Conservation (phyloP, 1,139 yeast genomes). For the Suhomyces bribrorum region DNA sequence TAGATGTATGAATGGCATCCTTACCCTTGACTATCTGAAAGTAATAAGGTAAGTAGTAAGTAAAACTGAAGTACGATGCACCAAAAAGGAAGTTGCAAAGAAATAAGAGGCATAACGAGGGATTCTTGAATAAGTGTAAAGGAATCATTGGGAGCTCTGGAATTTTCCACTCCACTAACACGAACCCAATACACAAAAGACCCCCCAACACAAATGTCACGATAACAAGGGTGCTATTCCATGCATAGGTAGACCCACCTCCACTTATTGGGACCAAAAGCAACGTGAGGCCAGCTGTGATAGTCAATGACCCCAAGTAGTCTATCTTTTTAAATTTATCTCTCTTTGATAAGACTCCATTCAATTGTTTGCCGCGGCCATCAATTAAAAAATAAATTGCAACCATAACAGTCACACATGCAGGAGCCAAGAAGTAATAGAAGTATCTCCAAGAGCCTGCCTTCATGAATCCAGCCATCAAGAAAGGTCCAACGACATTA, state of each 20-base stretch:
- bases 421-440: slow-evolving; percentile 48
- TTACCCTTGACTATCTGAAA: slow-evolving; percentile 50
- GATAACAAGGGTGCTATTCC: slow-evolving; percentile 54
- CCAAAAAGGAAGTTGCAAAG: slow-evolving; percentile 52
- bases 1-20: slow-evolving; percentile 38
- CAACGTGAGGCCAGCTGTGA: slow-evolving; percentile 45
- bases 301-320: slow-evolving; percentile 48
- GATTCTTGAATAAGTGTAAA: slow-evolving; percentile 42
- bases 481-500: slow-evolving; percentile 55
- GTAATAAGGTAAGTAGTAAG: slow-evolving; percentile 52
- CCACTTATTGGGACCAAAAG: slow-evolving; percentile 53
- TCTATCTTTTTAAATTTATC: slow-evolving; percentile 48
- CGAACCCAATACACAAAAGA: slow-evolving; percentile 36
- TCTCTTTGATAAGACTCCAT: slow-evolving; percentile 25
- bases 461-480: slow-evolving; percentile 53
- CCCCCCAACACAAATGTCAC: slow-evolving; percentile 50
- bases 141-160: slow-evolving; percentile 60
- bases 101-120: slow-evolving; percentile 43
- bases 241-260: slow-evolving; percentile 51
- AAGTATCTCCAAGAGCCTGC: slow-evolving; percentile 51
- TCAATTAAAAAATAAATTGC: slow-evolving; percentile 29
- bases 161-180: slow-evolving; percentile 50
- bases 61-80: slow-evolving; percentile 44
- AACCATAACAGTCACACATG: slow-evolving; percentile 32
- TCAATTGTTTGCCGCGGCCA: slow-evolving; percentile 24